Evolutionary conservation across 1,284 basidiomycete species (phyloP).

Genomic region (Cutaneotrichosporon dermatis): DNA sequence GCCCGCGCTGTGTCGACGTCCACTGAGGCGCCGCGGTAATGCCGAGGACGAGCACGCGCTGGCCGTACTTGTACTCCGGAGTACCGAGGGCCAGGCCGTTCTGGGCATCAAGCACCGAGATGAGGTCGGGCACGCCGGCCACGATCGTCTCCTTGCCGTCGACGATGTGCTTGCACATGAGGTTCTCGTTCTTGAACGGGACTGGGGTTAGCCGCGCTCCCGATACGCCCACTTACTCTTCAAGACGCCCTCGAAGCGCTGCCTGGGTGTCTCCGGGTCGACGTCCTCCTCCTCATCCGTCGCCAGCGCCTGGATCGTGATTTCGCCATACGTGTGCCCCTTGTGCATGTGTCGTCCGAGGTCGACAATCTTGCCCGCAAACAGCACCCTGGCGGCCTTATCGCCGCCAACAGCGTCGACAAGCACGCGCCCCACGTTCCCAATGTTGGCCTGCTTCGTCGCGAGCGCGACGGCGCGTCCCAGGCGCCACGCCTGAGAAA

Average conservation of each 20-base stretch:
- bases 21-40: slow-evolving; percentile 59
- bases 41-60: slow-evolving; percentile 58
- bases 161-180: slow-evolving; percentile 52
- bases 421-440: slow-evolving; percentile 41
- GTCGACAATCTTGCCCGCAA: slow-evolving; percentile 57
- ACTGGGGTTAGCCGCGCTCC: slow-evolving; percentile 21
- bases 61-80: slow-evolving; percentile 56
- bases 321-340: slow-evolving; percentile 55
- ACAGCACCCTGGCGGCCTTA: slow-evolving; percentile 55
- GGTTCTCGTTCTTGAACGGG: slow-evolving; percentile 61
- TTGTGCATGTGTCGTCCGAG: slow-evolving; percentile 54
- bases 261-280: not conserved
- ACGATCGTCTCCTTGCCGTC: slow-evolving; percentile 30
- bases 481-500: slow-evolving; percentile 58
- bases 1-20: slow-evolving; percentile 54
- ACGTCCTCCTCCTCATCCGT: slow-evolving; percentile 53
- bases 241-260: not conserved
- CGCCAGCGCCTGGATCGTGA: slow-evolving; percentile 52
- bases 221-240: not conserved
- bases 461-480: slow-evolving; percentile 53
- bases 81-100: slow-evolving; percentile 57
- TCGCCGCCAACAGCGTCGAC: slow-evolving; percentile 54
- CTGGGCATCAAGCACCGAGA: slow-evolving; percentile 57
- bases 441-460: slow-evolving; percentile 48
- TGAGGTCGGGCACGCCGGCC: slow-evolving; percentile 59